phyloP scores from a whole-genome alignment of 106 monocot genomes.

The Acorus calamus region DNA sequence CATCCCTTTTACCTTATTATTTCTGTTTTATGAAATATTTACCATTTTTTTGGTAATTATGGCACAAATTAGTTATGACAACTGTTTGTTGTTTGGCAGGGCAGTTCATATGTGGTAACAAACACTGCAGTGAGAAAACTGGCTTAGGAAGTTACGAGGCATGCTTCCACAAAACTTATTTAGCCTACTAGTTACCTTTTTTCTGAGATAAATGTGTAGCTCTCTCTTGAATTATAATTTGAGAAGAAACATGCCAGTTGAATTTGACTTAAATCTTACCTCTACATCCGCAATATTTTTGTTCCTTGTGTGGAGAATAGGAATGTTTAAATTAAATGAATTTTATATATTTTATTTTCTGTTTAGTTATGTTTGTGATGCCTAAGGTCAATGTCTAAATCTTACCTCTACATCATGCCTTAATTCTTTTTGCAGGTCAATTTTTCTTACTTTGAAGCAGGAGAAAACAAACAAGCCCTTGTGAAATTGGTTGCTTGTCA shows the following conservation, averaged over 20 bases:
- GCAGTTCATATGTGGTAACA: conserved; percentile 94
- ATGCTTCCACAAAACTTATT: conserved; percentile 6
- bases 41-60: too few relatives aligned
- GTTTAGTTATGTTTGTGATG: background rate
- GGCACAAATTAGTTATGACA: background rate
- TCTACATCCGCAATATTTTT: too few relatives aligned
- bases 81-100: conserved; percentile 32
- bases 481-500: conserved; percentile 93
- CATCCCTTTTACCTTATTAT: too few relatives aligned
- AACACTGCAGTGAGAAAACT: conserved; percentile 71
- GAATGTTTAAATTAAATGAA: too few relatives aligned
- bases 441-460: conserved; percentile 86
- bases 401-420: background rate
- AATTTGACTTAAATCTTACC: too few relatives aligned
- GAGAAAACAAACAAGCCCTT: conserved; percentile 89
- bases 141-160: conserved; percentile 92
- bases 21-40: too few relatives aligned
- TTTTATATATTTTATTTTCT: background rate
- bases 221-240: background rate
- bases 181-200: background rate
- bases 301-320: too few relatives aligned
- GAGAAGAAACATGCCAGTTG: too few relatives aligned
- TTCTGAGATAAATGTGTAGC: background rate
- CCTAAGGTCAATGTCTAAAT: background rate
- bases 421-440: conserved; percentile 53